These are phyloP conservation scores for Saussurea involucrata DNA, from an alignment of 129 eudicot genomes.

Conservation along the genomic window DNA sequence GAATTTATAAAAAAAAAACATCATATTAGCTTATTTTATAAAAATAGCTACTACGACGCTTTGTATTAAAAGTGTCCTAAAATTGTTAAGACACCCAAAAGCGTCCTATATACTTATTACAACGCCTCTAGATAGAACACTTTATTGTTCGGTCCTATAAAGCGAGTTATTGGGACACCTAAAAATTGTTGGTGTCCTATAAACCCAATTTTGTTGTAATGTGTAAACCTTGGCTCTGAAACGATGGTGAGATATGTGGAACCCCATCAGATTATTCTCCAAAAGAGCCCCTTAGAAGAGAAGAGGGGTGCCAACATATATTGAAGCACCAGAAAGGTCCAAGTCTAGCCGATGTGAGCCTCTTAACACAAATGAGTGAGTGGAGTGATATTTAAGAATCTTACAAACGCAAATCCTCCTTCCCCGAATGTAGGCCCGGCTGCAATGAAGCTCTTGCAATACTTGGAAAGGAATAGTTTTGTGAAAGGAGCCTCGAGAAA, in stretches of 20 bases:
- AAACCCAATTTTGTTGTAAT: neutral
- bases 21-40: no score
- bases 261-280: neutral
- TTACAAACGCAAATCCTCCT: constrained; percentile 58
- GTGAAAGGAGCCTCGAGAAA: constrained; percentile 44
- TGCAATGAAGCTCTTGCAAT: constrained; percentile 36
- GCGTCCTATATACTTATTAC: neutral
- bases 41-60: no score
- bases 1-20: no score
- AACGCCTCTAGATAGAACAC: neutral
- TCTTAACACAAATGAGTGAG: neutral
- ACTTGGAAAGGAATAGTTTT: constrained; percentile 50
- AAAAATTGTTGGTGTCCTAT: neutral
- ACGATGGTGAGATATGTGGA: neutral
- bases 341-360: neutral
- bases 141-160: neutral
- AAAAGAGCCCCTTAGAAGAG: neutral
- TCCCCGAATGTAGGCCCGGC: constrained; percentile 41
- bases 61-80: neutral
- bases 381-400: neutral
- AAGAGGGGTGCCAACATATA: neutral
- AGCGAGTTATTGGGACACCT: neutral
- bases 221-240: neutral
- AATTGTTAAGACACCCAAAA: neutral
- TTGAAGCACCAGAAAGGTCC: neutral